Base-by-base conservation (phyloP, 192 early-diverging fungal genomes). In the Coemansia sp. region DNA sequence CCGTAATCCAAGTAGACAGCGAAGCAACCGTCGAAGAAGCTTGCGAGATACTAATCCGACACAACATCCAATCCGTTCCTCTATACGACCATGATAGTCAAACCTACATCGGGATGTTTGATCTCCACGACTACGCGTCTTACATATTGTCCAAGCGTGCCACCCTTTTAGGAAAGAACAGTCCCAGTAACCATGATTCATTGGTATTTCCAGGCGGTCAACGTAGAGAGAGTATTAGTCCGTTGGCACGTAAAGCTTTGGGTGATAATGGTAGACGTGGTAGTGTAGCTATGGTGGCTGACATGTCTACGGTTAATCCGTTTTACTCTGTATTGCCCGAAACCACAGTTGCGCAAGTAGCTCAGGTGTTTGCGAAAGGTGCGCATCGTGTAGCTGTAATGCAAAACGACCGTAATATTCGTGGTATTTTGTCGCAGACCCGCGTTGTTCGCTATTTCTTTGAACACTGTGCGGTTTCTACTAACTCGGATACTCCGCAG, bases 91-190 rank as follows among this genome's bases (percentile, higher is more conserved):
- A 77, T n/a, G 33, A 50, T 25, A 79, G 64, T 32, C 85, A 82
- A 16, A 75, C 78, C 17, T 95, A 87, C 71, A 82, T 90, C 17
- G 93, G 93, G 36, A 92, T 95, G 90, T 93, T 95, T 78, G 93
- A 95, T 67, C 89, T 89, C 68, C 90, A 88, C 59, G 93, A 95
- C 60, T 70, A 93, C 54, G 90, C 91, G 63, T 82, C 91, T 0
- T 95, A 90, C 74, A 69, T 95, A 2, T 67, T 95, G 52, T 60
- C 90, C 31, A 72, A 66, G 7, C 32, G 64, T 28, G 51, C 64
- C 14, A 25, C 63, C 63, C 73, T 10, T 74, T 75, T 30, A 61
- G 87, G 60, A 74, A 74, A 52, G 17, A 56, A 55, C 30, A 60
- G 61, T 14, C 32, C 18, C 28, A 48, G 40, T 14, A 16, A 12